Base-by-base conservation (phyloP, 352 stramenopile species). In the Halophytophthora batemanensis region DNA sequence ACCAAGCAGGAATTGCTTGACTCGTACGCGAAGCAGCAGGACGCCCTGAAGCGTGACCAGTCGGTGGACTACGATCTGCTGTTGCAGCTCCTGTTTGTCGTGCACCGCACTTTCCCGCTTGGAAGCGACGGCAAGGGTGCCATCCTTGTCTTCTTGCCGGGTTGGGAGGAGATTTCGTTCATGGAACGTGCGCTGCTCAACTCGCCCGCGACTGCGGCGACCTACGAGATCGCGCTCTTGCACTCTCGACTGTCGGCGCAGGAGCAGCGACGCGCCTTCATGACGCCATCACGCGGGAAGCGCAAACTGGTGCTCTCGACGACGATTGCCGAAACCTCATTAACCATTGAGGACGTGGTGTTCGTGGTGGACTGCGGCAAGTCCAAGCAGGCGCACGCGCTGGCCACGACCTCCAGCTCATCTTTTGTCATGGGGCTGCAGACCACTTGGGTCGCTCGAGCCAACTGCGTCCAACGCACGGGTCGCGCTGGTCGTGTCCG, bases 311-410 rank as follows among this genome's bases (percentile, higher is more conserved):
- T 95, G 31, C 76, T 98, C 41, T 75, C 90, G 5, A 99, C 96
- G 0, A 98, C 98, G 59, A 97, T 98, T 43, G 95, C 95, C 5
- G 96, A 99, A 69, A 98, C 95, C 12, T 98, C 86, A 60, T 69
- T 99, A 3, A 98, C 96, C 12, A 96, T 99, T n/a, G 91, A 97
- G 31, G 84, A 95, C 52, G 91, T 99, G 21, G 88, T 92, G 10
- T 96, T 96, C 49, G 84, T 95, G 4, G 79, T 95, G 34, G 84
- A 95, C 44, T 91, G 71, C 38, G 82, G 82, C 50, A 95, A 93
- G 45, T 88, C 76, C 0, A 95, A 91, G 59, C 82, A 95, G 40
- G 71, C 71, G 17, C 78, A 89, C 45, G 67, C 68, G 0, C 72
- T 91, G 29, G 75, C 67, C 18, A 68, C 68, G 7, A 82, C 69